Evolutionary conservation across 345 rosid species (phyloP).

Genomic region (Lepidium aucheri): DNA sequence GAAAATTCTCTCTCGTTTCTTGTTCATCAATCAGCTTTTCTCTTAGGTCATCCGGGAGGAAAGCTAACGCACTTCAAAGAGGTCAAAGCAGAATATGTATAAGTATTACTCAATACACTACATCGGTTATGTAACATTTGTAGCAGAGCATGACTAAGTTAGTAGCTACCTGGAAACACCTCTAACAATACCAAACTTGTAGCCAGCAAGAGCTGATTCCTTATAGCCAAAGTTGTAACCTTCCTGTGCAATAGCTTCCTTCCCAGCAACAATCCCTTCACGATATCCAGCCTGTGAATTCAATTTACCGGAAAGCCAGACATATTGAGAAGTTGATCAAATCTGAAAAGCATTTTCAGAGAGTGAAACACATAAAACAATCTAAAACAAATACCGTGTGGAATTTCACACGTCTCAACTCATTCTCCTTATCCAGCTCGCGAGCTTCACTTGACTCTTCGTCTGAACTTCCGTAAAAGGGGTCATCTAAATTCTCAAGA

Average conservation of each 20-base stretch:
- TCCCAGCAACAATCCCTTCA: conserved; percentile 70
- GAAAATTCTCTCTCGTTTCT: too few relatives aligned
- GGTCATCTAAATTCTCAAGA: conserved; percentile 20
- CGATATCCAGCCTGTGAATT: conserved; percentile 63
- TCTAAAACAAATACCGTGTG: conserved; percentile 39
- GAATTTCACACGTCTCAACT: conserved; percentile 35
- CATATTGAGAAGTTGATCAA: background rate
- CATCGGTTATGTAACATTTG: background rate
- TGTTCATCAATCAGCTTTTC: conserved; percentile 40
- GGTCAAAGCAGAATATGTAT: background rate
- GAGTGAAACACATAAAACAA: background rate
- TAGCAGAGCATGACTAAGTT: background rate
- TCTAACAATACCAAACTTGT: conserved; percentile 77
- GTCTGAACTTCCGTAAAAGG: conserved; percentile 42
- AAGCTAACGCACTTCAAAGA: conserved; percentile 45
- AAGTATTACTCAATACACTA: background rate
- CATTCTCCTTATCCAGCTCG: conserved; percentile 42
- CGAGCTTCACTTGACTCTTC: conserved; percentile 34
- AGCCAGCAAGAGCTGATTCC: conserved; percentile 51
- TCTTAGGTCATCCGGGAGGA: conserved; percentile 49
- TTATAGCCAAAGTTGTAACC: conserved; percentile 76
- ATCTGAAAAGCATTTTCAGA: background rate
- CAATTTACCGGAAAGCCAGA: background rate
- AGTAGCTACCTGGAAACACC: conserved; percentile 64
- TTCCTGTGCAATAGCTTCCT: conserved; percentile 66